A percentile compares a stretch with the other conserved stretches of the same genome.
Conservation (phyloP, 2,329 filamentous ascomycete species). For the Pestalotiopsis sp. region DNA sequence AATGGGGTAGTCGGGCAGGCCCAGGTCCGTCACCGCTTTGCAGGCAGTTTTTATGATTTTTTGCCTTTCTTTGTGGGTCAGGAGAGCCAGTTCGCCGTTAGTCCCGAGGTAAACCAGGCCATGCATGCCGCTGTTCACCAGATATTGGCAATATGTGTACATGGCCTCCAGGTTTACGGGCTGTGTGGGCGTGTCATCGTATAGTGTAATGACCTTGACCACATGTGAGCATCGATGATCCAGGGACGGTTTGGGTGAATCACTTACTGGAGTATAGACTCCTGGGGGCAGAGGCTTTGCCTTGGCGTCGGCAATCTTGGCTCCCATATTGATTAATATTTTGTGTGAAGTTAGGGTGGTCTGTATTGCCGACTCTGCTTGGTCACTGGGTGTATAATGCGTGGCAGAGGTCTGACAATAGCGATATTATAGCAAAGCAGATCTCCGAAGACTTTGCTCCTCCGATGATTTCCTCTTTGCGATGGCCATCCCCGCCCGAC, state of each 20-base stretch:
- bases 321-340: slow-evolving; percentile 8
- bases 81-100: slow-evolving; percentile 46
- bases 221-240: background rate
- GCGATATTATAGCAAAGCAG: background rate
- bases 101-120: slow-evolving; percentile 49
- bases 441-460: background rate
- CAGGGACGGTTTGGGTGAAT: background rate
- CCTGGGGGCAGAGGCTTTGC: slow-evolving; percentile 38
- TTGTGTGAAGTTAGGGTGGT: no score
- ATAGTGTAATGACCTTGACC: slow-evolving; percentile 37
- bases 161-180: slow-evolving; percentile 46
- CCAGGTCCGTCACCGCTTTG: slow-evolving; percentile 37
- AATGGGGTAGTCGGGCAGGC: slow-evolving; percentile 38
- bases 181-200: slow-evolving; percentile 40
- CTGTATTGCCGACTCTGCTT: background rate
- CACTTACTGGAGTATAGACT: slow-evolving; percentile 44
- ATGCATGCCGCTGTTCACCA: slow-evolving; percentile 45
- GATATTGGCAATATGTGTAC: slow-evolving; percentile 40
- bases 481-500: background rate
- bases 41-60: slow-evolving; percentile 40
- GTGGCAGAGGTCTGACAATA: background rate
- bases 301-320: slow-evolving; percentile 14
- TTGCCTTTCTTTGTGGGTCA: slow-evolving; percentile 40
- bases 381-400: no score
- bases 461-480: background rate